Evolutionary conservation across 2,329 filamentous ascomycete species (phyloP), one percentile per base, ranked within the genome.

Genomic region (Cladosporium oxysporum): DNA sequence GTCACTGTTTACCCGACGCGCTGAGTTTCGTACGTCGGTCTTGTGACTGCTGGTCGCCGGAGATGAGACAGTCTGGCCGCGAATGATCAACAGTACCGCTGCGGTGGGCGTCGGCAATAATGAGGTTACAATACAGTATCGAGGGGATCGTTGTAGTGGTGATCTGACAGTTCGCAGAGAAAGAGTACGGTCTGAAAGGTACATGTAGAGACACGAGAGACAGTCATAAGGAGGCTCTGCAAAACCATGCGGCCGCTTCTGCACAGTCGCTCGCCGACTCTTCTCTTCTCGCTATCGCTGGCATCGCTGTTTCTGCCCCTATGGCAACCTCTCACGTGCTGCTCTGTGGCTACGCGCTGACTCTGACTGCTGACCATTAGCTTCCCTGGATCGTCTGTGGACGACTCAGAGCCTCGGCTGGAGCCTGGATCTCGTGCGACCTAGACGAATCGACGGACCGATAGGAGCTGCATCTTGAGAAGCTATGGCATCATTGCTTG

Each of bases 31-130:
- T 41, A 33, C 49, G 35, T 4, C 21, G 61, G 50, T 63, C 61
- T 63, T 63, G 61, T 63, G 61, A 63, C 61, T 63, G 28, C 26
- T 47, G 49, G 33, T 35, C 50, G 23, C 60, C 60, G 61, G 47
- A 62, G 29, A 62, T 62, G 60, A 62, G 49, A 33, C 60, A 41
- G 33, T 55, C 60, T 62, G 49, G 60, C 49, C 60, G 37, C 18
- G 26, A 47, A 28, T 26, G 58, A 60, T 60, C 37, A 47, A 49
- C 53, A 58, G 21, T 23, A 21, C 21, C 55, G 55, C 55, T 58
- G 33, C 10, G 41, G 21, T 35, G 55, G 55, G 29, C 31, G 10
- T 29, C 52, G 29, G 31, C 28, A 29, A 11, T 33, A 29, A 11
- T 33, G 29, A 31, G 16, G 33, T 0, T 33, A 29, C n/a, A 47